Evolutionary conservation across 441 rosid genomes (phyloP).

Genomic region (Bocquillonia castaneifolia): DNA sequence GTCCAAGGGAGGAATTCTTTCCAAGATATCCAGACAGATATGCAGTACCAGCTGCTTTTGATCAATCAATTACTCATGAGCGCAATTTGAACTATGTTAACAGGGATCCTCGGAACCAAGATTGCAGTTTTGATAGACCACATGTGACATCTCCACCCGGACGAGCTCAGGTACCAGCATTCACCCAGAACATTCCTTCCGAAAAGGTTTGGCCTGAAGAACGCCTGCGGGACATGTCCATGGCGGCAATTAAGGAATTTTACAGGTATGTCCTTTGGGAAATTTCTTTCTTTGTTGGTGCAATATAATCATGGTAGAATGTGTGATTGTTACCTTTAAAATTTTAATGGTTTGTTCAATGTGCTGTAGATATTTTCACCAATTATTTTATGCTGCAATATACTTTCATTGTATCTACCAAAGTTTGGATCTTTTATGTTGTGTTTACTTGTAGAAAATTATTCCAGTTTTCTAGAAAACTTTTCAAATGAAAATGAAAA

Average conservation of each 20-base stretch:
- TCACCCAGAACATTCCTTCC: conserved; percentile 38
- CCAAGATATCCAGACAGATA: conserved; percentile 49
- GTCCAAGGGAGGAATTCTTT: conserved; percentile 45
- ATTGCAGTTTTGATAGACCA: conserved; percentile 53
- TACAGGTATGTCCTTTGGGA: conserved; percentile 56
- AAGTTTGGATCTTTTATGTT: too few species aligned
- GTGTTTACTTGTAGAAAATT: too few species aligned
- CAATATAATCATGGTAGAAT: not conserved
- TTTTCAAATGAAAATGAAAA: too few species aligned
- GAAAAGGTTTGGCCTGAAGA: conserved; percentile 63
- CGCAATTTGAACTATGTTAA: conserved; percentile 45
- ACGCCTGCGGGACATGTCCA: conserved; percentile 48
- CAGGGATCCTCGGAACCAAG: conserved; percentile 45
- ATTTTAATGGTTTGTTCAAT: not conserved
- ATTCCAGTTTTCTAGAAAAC: too few species aligned
- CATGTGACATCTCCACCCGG: conserved; percentile 45
- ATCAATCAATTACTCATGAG: conserved; percentile 47
- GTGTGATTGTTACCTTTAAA: not conserved
- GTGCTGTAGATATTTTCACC: not conserved
- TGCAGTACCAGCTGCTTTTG: conserved; percentile 44
- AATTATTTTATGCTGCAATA: not conserved
- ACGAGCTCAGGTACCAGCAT: conserved; percentile 36
- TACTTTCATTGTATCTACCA: too few species aligned
- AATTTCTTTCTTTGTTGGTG: conserved; percentile 12
- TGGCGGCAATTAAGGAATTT: conserved; percentile 80